Evolutionary conservation across 148 eudicot genomes (phyloP).

Genomic region (Agrostemma githago): DNA sequence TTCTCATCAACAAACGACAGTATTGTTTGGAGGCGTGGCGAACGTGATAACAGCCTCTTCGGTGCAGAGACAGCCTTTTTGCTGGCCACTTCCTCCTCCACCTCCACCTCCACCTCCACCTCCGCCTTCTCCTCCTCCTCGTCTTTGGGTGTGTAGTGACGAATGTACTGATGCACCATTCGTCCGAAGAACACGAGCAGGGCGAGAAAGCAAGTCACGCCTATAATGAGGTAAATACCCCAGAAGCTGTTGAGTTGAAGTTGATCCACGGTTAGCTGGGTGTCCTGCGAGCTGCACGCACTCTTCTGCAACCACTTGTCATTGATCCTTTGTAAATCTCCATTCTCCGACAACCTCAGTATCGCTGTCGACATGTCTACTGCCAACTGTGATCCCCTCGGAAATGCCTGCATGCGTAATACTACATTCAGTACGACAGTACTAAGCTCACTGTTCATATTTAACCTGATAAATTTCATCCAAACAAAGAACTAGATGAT

Average conservation of each 20-base stretch:
- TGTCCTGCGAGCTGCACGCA: slow-evolving; percentile 62
- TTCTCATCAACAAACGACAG: slow-evolving; percentile 59
- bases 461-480: background rate
- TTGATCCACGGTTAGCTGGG: slow-evolving; percentile 46
- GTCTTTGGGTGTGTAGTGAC: slow-evolving; percentile 31
- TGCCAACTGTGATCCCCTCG: slow-evolving; percentile 63
- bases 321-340: slow-evolving; percentile 72
- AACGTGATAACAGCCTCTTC: slow-evolving; percentile 21
- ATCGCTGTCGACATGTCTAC: slow-evolving; percentile 70
- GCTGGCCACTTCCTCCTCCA: background rate
- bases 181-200: slow-evolving; percentile 39
- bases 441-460: background rate
- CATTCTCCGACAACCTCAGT: slow-evolving; percentile 58
- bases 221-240: slow-evolving; percentile 74
- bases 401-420: slow-evolving; percentile 62
- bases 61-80: background rate
- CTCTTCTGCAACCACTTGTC: slow-evolving; percentile 75
- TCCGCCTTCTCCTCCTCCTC: background rate
- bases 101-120: no score
- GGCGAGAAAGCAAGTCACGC: slow-evolving; percentile 49
- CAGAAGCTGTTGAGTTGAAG: slow-evolving; percentile 64
- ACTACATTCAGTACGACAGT: background rate
- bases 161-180: slow-evolving; percentile 39
- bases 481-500: background rate
- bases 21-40: slow-evolving; percentile 40